Conservation (phyloP, 2,329 filamentous ascomycete species). For the Ophiosphaerella narmari region DNA sequence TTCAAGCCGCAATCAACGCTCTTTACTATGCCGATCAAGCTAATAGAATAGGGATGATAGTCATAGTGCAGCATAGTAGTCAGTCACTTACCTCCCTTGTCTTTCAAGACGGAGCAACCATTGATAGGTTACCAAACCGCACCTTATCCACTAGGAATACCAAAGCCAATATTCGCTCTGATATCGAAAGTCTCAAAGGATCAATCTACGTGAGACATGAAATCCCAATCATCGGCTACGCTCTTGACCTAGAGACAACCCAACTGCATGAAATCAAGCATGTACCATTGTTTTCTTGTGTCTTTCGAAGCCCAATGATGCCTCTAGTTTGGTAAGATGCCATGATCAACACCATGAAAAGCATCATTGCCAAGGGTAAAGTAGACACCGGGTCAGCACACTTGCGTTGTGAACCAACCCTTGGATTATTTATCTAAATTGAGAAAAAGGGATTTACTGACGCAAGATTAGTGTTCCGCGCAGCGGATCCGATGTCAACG, state of each 20-base stretch:
- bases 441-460: conserved; percentile 4
- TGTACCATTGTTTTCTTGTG: conserved; percentile 4
- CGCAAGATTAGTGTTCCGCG: conserved; percentile 13
- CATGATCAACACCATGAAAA: not conserved
- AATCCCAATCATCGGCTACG: conserved; percentile 25
- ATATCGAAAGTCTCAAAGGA: conserved; percentile 14
- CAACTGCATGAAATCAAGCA: conserved; percentile 27
- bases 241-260: conserved; percentile 16
- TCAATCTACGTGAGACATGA: conserved; percentile 18
- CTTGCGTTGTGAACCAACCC: not conserved
- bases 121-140: conserved; percentile 10
- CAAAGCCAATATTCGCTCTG: conserved; percentile 17
- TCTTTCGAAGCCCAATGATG: conserved; percentile 2
- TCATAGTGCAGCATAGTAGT: conserved; percentile 28
- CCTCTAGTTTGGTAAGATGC: conserved; percentile 1
- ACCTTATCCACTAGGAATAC: conserved; percentile 7
- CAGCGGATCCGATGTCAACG: conserved; percentile 16
- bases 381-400: not conserved
- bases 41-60: conserved; percentile 21
- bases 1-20: conserved; percentile 7
- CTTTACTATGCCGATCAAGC: conserved; percentile 19
- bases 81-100: not conserved
- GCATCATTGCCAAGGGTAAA: not conserved
- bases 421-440: no score
- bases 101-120: not conserved